A percentile compares a stretch with the other conserved stretches of the same genome.
Conservation (phyloP, 495 filamentous ascomycete species). For the Neurospora discreta region DNA sequence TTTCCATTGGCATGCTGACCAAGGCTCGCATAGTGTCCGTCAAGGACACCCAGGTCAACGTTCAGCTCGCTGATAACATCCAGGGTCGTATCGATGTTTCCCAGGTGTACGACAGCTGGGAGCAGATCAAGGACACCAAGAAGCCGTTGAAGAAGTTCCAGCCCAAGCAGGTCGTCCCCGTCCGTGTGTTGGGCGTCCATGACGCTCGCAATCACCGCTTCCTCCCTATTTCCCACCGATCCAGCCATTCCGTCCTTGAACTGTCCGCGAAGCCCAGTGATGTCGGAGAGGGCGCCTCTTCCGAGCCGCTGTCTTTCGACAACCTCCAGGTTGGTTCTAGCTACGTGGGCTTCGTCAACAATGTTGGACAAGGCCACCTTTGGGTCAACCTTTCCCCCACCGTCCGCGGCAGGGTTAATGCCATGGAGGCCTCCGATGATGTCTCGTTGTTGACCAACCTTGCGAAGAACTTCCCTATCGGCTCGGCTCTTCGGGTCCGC, state of each 20-base stretch:
- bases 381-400: conserved; percentile 92
- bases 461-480: conserved; percentile 75
- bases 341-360: conserved; percentile 81
- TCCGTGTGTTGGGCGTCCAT: conserved; percentile 75
- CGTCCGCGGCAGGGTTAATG: conserved; percentile 69
- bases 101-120: conserved; percentile 77
- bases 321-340: conserved; percentile 58
- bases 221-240: conserved; percentile 78
- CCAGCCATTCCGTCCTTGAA: conserved; percentile 73
- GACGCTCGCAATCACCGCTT: conserved; percentile 85
- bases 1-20: conserved; percentile 61
- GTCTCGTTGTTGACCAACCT: conserved; percentile 63
- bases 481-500: conserved; percentile 68
- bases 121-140: conserved; percentile 73
- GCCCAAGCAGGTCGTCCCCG: conserved; percentile 55
- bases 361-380: conserved; percentile 58
- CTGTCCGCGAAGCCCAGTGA: conserved; percentile 73
- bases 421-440: conserved; percentile 79
- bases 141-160: conserved; percentile 63
- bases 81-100: conserved; percentile 87
- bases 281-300: conserved; percentile 30
- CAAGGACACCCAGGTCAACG: conserved; percentile 85
- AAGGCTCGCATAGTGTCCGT: conserved; percentile 70
- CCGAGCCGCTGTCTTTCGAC: conserved; percentile 56
- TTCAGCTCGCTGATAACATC: conserved; percentile 77